Evolutionary conservation across 768 basidiomycete species (phyloP), one percentile per base, ranked within the genome.

Genomic region (Lentinula lateritia): DNA sequence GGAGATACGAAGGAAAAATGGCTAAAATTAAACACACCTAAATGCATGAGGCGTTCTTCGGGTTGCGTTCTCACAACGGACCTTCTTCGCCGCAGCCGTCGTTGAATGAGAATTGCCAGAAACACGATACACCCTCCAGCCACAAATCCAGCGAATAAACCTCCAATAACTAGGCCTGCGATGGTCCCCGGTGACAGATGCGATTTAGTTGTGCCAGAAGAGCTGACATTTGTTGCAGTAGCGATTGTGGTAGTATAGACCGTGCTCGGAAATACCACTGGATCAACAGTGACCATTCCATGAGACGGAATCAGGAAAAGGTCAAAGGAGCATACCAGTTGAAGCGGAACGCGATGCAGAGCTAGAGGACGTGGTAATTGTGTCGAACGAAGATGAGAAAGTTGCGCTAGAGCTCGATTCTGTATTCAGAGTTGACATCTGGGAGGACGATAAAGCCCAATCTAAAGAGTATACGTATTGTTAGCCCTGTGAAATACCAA

Each of bases 161-260:
- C 59, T 60, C 59, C 59, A 15, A 60, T 52, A 6, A 60, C 48
- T 52, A 52, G 8, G 15, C 59, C 59, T 56, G 55, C 55, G 10
- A 43, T 34, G 38, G 55, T 56, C 6, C 55, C 55, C 6, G 55
- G 41, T 5, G 18, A 20, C 32, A 56, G 55, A 23, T 32, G 55
- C 2, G 54, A 56, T 20, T 41, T 50, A n/a, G 23, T n/a, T 35
- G 45, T 50, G 0, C 8, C 28, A 59, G 58, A 8, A 50, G 58
- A 23, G 38, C 7, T 9, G 20, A 18, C 2, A 43, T 18, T 28
- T 2, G 56, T 35, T 10, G 10, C 54, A 15, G 54, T 39, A 13
- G 36, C 54, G 7, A 9, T 39, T 35, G 28, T 38, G 16, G 36
- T 86, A 83, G 2, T 84, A 84, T 5, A 82, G 75, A 0, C 83